A percentile compares a stretch with the other conserved stretches of the same genome.
Evolutionary conservation across 371 early-diverging fungal species (phyloP).

Genomic region (Mycotypha africana): DNA sequence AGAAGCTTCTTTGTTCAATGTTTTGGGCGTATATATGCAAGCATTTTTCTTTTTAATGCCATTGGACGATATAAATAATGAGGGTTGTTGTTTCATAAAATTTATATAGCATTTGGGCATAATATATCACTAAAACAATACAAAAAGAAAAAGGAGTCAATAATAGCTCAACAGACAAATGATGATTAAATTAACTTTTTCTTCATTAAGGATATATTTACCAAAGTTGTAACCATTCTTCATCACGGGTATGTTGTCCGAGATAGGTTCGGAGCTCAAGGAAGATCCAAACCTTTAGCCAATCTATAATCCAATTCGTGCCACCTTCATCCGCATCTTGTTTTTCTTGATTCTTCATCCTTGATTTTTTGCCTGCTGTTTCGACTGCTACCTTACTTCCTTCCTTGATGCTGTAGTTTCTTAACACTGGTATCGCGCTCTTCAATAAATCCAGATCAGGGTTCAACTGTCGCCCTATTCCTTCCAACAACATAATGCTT

Average conservation of each 20-base stretch:
- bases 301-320: too few species aligned
- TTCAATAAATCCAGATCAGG: constrained; percentile 90
- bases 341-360: too few species aligned
- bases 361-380: too few species aligned
- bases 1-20: too few species aligned
- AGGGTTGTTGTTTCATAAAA: too few species aligned
- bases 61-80: too few species aligned
- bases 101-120: too few species aligned
- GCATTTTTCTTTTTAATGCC: too few species aligned
- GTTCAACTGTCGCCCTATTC: constrained; percentile 86
- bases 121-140: constrained; percentile 17
- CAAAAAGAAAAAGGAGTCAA: background rate
- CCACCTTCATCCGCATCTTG: constrained; percentile 36
- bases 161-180: background rate
- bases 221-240: constrained; percentile 45
- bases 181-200: background rate
- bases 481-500: constrained; percentile 87
- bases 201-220: constrained; percentile 13
- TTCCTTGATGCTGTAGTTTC: constrained; percentile 60
- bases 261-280: constrained; percentile 72
- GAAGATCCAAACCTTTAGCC: constrained; percentile 75
- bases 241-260: constrained; percentile 31
- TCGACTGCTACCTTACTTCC: constrained; percentile 48
- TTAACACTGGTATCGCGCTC: constrained; percentile 72
- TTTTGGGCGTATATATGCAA: too few species aligned